These are phyloP conservation scores for Symbiodinium natans DNA, from an alignment of 73 alveolate species.

Conservation along the genomic window DNA sequence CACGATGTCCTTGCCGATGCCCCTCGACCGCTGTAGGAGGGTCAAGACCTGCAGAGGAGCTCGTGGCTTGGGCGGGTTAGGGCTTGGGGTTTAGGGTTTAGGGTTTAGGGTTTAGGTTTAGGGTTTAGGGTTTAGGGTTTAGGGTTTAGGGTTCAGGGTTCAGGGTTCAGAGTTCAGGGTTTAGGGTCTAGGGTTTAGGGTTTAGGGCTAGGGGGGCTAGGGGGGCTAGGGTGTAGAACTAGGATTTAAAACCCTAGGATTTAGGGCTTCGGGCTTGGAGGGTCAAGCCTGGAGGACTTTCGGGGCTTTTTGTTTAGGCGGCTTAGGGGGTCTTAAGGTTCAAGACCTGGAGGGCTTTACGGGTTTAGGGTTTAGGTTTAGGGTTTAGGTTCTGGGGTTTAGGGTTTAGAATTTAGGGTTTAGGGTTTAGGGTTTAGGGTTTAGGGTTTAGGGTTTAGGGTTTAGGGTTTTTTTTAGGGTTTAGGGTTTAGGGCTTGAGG, in stretches of 20 bases:
- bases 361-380: too few species aligned
- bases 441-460: background rate
- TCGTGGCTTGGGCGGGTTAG: background rate
- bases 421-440: background rate
- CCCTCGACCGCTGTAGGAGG: slow-evolving; percentile 63
- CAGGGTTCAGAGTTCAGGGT: background rate
- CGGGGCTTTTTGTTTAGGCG: too few species aligned
- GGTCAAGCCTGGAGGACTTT: too few species aligned
- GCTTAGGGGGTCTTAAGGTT: too few species aligned
- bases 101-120: background rate
- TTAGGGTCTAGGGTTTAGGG: background rate
- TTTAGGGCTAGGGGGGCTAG: too few species aligned
- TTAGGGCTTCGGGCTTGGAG: background rate
- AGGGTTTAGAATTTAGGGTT: background rate
- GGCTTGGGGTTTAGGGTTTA: background rate
- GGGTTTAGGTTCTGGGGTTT: too few species aligned
- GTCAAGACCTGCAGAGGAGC: slow-evolving; percentile 26
- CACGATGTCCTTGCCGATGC: slow-evolving; percentile 54
- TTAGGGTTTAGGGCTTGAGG: too few species aligned
- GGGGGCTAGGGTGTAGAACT: background rate
- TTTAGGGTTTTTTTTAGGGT: background rate
- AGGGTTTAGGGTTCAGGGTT: background rate
- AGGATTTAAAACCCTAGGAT: background rate
- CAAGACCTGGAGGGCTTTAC: too few species aligned
- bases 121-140: background rate